Conservation (phyloP, 2,329 filamentous ascomycete species). For the Gaeumannomyces sp. region DNA sequence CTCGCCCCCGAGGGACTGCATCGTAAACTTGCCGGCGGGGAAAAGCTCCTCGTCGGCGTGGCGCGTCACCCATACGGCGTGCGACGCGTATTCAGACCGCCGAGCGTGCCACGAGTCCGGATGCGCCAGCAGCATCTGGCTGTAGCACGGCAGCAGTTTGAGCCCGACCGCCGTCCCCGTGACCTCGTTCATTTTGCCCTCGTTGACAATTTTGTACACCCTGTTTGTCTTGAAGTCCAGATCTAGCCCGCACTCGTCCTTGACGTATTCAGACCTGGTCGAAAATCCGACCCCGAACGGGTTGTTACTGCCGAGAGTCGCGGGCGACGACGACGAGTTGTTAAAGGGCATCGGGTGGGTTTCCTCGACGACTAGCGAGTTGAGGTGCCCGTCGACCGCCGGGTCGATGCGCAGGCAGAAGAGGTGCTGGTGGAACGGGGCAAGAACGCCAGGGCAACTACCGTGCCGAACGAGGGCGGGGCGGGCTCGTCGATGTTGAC, state of each 20-base stretch:
- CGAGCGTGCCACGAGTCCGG: slow-evolving; percentile 31
- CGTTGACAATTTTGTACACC: slow-evolving; percentile 43
- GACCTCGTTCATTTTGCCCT: slow-evolving; percentile 32
- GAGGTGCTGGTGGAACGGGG: slow-evolving; percentile 66
- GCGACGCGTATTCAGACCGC: slow-evolving; percentile 36
- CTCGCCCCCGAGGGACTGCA: slow-evolving; percentile 39
- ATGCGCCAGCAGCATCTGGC: slow-evolving; percentile 37
- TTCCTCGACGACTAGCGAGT: slow-evolving; percentile 41
- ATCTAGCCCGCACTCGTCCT: slow-evolving; percentile 39
- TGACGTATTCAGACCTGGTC: slow-evolving; percentile 36
- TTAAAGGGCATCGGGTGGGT: slow-evolving; percentile 32
- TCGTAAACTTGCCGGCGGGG: slow-evolving; percentile 36
- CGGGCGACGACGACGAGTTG: not conserved
- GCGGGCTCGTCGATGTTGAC: slow-evolving; percentile 49
- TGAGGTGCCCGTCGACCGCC: slow-evolving; percentile 52
- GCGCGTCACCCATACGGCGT: slow-evolving; percentile 39
- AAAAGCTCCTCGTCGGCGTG: slow-evolving; percentile 37
- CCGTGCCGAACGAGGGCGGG: slow-evolving; percentile 44
- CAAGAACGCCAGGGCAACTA: slow-evolving; percentile 59
- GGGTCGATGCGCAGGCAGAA: slow-evolving; percentile 61
- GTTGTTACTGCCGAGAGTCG: slow-evolving; percentile 31
- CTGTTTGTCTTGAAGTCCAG: slow-evolving; percentile 43
- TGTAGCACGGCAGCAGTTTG: slow-evolving; percentile 38
- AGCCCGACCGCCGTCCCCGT: slow-evolving; percentile 39
- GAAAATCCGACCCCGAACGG: slow-evolving; percentile 44